Evolutionary conservation across 2,329 filamentous ascomycete species (phyloP).

Genomic region (Diaporthe humulicola): DNA sequence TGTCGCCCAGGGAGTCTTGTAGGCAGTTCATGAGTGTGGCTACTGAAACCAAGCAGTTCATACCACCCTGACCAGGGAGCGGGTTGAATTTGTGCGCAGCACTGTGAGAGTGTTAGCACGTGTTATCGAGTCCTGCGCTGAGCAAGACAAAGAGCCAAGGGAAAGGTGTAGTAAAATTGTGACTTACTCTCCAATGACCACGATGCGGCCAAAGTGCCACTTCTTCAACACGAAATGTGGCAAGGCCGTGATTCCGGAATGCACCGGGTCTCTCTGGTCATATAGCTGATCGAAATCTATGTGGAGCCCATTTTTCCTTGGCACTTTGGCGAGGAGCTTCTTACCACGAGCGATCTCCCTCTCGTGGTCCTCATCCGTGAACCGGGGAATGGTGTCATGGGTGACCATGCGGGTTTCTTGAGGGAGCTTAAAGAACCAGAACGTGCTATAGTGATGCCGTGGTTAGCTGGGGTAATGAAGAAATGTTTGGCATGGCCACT

Average conservation of each 20-base stretch:
- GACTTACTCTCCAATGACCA: constrained; percentile 47
- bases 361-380: constrained; percentile 37
- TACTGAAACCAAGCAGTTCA: constrained; percentile 17
- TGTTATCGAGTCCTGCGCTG: accelerated
- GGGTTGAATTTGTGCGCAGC: constrained; percentile 20
- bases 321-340: background rate
- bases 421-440: background rate
- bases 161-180: too few species aligned
- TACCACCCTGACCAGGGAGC: constrained; percentile 11
- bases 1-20: constrained; percentile 16
- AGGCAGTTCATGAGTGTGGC: constrained; percentile 10
- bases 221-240: constrained; percentile 50
- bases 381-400: constrained; percentile 37
- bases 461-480: background rate
- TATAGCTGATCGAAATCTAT: constrained; percentile 39
- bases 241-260: constrained; percentile 49
- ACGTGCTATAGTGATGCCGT: background rate
- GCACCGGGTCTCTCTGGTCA: constrained; percentile 3
- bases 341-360: background rate
- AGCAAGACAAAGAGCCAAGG: background rate
- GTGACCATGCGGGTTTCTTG: background rate
- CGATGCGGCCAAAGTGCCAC: constrained; percentile 50
- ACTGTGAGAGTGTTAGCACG: background rate
- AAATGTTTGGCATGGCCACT: accelerated
- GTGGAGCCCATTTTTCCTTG: constrained; percentile 34